phyloP scores from a whole-genome alignment of 805 yeast genomes.

The Suhomyces pyralidae region DNA sequence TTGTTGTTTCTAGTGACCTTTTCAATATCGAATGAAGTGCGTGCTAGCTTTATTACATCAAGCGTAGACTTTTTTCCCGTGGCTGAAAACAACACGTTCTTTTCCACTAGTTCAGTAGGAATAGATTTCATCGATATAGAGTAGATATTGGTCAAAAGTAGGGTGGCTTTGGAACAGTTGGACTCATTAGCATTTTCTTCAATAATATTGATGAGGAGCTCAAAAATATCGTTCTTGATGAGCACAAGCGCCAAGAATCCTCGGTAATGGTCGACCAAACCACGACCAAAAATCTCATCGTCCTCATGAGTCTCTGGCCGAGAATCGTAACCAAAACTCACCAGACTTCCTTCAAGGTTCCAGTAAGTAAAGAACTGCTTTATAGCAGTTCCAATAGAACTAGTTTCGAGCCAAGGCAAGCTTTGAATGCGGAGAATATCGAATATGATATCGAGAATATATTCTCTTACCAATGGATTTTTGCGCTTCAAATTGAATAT shows the following conservation, averaged over 20 bases:
- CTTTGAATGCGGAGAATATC: conserved; percentile 62
- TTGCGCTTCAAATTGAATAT: conserved; percentile 60
- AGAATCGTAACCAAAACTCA: not conserved
- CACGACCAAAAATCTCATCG: not conserved
- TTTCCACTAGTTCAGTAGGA: conserved; percentile 45
- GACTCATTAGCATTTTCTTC: conserved; percentile 42
- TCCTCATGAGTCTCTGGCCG: not conserved
- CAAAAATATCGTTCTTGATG: conserved; percentile 50
- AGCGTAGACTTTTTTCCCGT: conserved; percentile 21
- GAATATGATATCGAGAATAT: conserved; percentile 66
- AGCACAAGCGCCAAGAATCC: conserved; percentile 58
- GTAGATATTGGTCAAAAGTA: conserved; percentile 60
- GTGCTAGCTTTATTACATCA: conserved; percentile 45
- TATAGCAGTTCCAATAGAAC: conserved; percentile 21
- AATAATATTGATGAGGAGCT: conserved; percentile 43
- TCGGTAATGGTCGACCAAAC: conserved; percentile 57
- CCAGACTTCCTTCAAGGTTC: not conserved
- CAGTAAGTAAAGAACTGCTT: conserved; percentile 1
- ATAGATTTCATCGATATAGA: conserved; percentile 52
- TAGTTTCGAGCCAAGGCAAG: conserved; percentile 47
- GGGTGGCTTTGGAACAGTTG: conserved; percentile 56
- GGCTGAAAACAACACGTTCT: conserved; percentile 12
- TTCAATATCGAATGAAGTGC: conserved; percentile 47
- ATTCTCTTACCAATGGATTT: conserved; percentile 54
- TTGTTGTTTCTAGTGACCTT: conserved; percentile 34